Base-by-base conservation (phyloP, 2,329 filamentous ascomycete genomes). In the Talaromyces rugulosus region DNA sequence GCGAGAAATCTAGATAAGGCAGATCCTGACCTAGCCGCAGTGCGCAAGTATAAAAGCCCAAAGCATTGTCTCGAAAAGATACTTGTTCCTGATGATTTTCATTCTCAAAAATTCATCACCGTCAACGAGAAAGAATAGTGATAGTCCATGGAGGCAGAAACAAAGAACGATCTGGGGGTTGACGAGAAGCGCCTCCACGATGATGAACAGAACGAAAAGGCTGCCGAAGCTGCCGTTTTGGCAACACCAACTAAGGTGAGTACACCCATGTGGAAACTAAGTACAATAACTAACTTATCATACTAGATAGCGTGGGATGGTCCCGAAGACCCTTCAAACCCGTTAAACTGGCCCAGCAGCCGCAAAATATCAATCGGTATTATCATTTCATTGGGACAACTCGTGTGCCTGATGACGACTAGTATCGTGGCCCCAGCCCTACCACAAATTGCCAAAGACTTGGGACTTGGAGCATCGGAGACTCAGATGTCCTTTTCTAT, bases 401-500 rank as follows among this genome's bases (percentile, higher is more conserved):
- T 67, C 0, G 56, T 67, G 11, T 62, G 70, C 65, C 66, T n/a
- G 61, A 69, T 58, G 60, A 42, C 30, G 70, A 72, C 23, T 67
- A 72, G n/a, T 63, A 80, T 81, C 76, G 77, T 80, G 60, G 78
- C 78, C 1, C 78, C 78, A 4, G 77, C 72, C 5, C 71, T 78
- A 1, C 67, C 67, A 0, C 70, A 74, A 40, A 71, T 84, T 28
- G 77, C 78, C 63, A 64, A 64, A 14, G 81, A 84, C 40, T 82
- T 85, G 66, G 76, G 55, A 76, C 77, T 56, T 69, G 69, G 3
- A 77, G 76, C 62, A 63, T 71, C 4, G 80, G 79, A 8, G 66
- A 82, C 3, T 78, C 75, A 11, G 74, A 83, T n/a, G 81, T 87
- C 69, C 80, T 84, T 87, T 42, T 85, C 82, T 63, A 86, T 89